These are phyloP conservation scores for Piromyces sp. DNA, from an alignment of 192 early-diverging fungal species.

Conservation along the genomic window DNA sequence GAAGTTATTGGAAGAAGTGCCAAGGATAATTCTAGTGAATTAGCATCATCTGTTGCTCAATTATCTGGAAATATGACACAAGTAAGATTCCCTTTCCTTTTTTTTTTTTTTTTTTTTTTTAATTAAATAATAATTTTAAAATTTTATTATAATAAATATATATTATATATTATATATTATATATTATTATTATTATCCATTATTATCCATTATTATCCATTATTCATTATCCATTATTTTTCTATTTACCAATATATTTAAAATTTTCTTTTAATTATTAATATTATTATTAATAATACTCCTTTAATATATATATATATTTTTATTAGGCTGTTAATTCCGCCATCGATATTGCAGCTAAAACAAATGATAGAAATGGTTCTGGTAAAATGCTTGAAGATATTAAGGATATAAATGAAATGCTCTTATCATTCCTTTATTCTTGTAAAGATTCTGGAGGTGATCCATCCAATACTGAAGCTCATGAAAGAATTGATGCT, in stretches of 20 bases:
- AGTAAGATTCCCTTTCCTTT: too few relatives aligned
- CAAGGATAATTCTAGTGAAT: slow-evolving; percentile 10
- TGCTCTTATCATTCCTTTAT: slow-evolving; percentile 16
- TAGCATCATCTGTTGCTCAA: slow-evolving; percentile 16
- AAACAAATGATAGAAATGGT: slow-evolving; percentile 12
- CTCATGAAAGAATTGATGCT: slow-evolving; percentile 10
- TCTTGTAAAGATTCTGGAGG: slow-evolving; percentile 11
- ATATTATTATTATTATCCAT: too few relatives aligned
- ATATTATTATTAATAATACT: not conserved
- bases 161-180: too few relatives aligned
- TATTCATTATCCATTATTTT: too few relatives aligned
- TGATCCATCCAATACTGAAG: slow-evolving; percentile 8
- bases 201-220: too few relatives aligned
- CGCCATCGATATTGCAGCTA: slow-evolving; percentile 22
- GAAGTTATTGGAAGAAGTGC: slow-evolving; percentile 24
- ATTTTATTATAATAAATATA: too few relatives aligned
- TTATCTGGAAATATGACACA: slow-evolving; percentile 17
- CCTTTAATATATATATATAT: not conserved
- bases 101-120: too few relatives aligned
- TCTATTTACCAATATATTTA: not conserved
- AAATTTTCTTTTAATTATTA: slow-evolving; percentile 1
- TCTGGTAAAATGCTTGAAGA: slow-evolving; percentile 21
- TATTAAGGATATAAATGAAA: slow-evolving; percentile 20
- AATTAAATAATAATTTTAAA: too few relatives aligned
- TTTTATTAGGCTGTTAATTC: slow-evolving; percentile 6